Percentiles rank a stretch among this genome's conserved stretches.
Evolutionary conservation across 2,329 filamentous ascomycete genomes (phyloP).

Genomic region (Juglanconis sp.): DNA sequence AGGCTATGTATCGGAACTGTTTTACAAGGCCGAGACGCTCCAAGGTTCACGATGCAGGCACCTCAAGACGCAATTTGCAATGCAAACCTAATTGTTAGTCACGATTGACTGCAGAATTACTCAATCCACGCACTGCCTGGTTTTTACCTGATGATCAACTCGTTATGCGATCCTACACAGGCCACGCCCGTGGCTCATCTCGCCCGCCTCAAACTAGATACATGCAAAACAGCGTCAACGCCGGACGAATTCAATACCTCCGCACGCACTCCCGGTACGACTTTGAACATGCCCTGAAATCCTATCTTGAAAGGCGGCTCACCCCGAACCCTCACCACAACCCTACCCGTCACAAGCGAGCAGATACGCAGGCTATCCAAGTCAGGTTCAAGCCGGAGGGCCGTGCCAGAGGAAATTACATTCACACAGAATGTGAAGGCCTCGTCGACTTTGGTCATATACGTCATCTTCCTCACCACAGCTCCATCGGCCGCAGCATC

Average conservation of each 20-base stretch:
- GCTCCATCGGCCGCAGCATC: background rate
- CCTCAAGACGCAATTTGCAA: no score
- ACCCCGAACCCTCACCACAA: background rate
- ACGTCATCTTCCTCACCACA: background rate
- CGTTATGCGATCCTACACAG: background rate
- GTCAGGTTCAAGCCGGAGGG: background rate
- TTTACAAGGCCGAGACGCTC: no score
- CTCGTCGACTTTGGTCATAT: background rate
- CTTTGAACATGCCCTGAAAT: background rate
- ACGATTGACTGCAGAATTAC: background rate
- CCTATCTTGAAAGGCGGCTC: slow-evolving; percentile 1
- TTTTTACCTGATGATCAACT: background rate
- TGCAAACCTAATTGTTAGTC: no score
- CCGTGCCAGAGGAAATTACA: background rate
- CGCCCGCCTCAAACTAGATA: background rate
- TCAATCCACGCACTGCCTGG: background rate
- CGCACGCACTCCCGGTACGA: background rate
- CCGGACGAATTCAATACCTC: background rate
- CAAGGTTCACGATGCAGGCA: no score
- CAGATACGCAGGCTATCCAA: background rate
- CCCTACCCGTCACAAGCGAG: background rate
- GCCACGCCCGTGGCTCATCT: background rate
- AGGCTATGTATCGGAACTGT: no score
- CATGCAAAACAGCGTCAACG: background rate
- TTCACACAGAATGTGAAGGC: background rate